These are phyloP conservation scores for Beta vulgaris DNA, from an alignment of 148 eudicot genomes.

Conservation along the genomic window DNA sequence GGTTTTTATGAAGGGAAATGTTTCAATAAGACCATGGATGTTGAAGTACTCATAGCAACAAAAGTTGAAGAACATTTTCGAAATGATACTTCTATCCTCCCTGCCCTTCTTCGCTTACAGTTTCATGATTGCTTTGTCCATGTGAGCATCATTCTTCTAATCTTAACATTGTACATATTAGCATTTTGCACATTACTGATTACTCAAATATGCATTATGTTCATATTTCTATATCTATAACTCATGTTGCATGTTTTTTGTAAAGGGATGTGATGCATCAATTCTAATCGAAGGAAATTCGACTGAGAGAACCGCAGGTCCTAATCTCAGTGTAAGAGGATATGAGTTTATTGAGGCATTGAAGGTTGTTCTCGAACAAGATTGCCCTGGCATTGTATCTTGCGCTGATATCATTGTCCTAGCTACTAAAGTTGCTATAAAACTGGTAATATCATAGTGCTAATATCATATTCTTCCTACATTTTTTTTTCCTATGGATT, in stretches of 20 bases:
- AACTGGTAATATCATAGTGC: neutral
- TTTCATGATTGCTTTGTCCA: conserved; percentile 21
- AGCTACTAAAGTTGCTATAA: conserved; percentile 10
- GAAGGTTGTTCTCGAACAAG: neutral
- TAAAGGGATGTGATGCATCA: conserved; percentile 25
- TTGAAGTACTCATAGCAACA: neutral
- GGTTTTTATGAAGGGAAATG: conserved; percentile 9
- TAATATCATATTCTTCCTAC: no score
- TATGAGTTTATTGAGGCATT: conserved; percentile 10
- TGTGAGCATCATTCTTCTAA: neutral
- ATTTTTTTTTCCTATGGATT: no score
- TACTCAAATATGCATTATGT: no score
- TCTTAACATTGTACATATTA: neutral
- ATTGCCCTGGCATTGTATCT: conserved; percentile 18
- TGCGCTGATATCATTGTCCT: conserved; percentile 25
- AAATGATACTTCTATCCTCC: neutral
- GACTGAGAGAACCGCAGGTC: conserved; percentile 1
- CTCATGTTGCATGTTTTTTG: neutral
- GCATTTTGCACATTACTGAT: no score
- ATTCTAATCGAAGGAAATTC: conserved; percentile 12
- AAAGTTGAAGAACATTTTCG: neutral
- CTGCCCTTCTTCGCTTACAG: conserved; percentile 18
- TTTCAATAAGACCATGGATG: neutral
- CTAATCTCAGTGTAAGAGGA: conserved; percentile 21
- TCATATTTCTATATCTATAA: no score